Evolutionary conservation across 2,329 filamentous ascomycete species (phyloP).

Genomic region (Aureobasidium sp.): DNA sequence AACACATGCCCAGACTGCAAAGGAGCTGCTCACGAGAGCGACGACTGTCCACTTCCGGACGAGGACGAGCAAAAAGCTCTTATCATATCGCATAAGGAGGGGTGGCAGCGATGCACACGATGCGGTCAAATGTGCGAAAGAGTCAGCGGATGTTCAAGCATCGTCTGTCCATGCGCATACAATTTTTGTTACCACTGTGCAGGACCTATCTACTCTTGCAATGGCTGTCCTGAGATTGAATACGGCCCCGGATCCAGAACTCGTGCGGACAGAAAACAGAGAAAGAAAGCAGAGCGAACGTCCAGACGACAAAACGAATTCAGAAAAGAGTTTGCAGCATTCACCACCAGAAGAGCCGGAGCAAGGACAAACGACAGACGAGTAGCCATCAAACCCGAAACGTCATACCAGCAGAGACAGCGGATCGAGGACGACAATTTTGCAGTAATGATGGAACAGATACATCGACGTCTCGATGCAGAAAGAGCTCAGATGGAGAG

Average conservation of each 20-base stretch:
- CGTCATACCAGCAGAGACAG: background rate
- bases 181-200: background rate
- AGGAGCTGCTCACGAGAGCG: background rate
- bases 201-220: background rate
- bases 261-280: too few relatives aligned
- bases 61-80: background rate
- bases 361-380: background rate
- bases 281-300: background rate
- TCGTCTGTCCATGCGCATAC: background rate
- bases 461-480: background rate
- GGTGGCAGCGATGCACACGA: background rate
- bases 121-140: background rate
- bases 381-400: background rate
- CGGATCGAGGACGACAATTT: background rate
- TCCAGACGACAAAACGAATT: background rate
- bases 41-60: background rate
- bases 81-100: background rate
- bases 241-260: background rate
- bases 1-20: background rate
- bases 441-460: background rate
- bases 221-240: background rate
- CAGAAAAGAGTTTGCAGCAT: background rate
- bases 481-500: background rate
- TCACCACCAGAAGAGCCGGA: background rate
- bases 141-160: background rate